Conservation (phyloP, 2,329 filamentous ascomycete genomes). For the Fusarium sp. region DNA sequence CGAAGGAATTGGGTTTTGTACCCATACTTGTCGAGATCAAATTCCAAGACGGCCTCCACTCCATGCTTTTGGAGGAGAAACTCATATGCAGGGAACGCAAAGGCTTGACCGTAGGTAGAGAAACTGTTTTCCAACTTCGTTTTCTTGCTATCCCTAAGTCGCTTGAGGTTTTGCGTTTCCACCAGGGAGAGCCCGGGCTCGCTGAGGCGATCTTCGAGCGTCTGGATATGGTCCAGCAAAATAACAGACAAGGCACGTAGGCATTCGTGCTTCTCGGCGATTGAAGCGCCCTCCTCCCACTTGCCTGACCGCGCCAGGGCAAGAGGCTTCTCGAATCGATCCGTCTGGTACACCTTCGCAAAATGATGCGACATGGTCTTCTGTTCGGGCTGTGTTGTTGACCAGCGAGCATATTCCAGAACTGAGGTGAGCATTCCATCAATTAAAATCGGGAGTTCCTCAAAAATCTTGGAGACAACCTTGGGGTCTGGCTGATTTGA, state of each 20-base stretch:
- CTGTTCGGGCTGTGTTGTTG: constrained; percentile 59
- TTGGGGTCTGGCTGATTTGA: constrained; percentile 54
- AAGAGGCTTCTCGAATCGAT: constrained; percentile 66
- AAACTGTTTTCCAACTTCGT: constrained; percentile 68
- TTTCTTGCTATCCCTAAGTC: constrained; percentile 58
- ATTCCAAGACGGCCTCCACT: constrained; percentile 77
- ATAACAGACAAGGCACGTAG: constrained; percentile 69
- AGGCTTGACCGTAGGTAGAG: constrained; percentile 73
- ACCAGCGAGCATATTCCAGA: constrained; percentile 67
- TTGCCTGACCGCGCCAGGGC: constrained; percentile 67
- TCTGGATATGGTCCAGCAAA: constrained; percentile 66
- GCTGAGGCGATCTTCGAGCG: constrained; percentile 49
- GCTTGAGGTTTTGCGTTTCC: constrained; percentile 50
- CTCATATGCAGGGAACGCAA: constrained; percentile 84
- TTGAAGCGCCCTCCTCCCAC: constrained; percentile 69
- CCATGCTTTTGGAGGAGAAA: constrained; percentile 78
- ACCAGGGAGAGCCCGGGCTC: constrained; percentile 48
- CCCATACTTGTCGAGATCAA: constrained; percentile 74
- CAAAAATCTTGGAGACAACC: constrained; percentile 61
- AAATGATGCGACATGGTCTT: constrained; percentile 62
- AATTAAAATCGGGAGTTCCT: constrained; percentile 64
- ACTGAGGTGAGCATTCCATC: constrained; percentile 68
- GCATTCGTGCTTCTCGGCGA: constrained; percentile 70
- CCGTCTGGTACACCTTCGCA: constrained; percentile 62
- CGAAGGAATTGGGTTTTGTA: constrained; percentile 85